Percentiles rank a stretch among this genome's conserved stretches.
phyloP scores from a whole-genome alignment of 2,329 filamentous ascomycete genomes.

The Aschersonia sp. region DNA sequence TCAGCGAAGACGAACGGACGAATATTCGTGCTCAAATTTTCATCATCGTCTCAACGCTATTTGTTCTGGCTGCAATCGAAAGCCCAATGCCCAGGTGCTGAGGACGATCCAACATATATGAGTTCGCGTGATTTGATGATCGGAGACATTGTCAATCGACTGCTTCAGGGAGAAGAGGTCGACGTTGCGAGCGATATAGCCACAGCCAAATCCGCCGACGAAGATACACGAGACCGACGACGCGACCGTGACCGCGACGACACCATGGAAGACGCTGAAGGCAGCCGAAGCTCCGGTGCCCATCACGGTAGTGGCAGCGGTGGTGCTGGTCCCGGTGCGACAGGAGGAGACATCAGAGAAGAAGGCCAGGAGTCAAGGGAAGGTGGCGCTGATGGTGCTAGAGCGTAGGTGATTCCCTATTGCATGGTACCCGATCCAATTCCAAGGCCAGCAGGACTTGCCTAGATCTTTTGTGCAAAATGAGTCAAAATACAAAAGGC shows the following conservation, averaged over 20 bases:
- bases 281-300: constrained; percentile 41
- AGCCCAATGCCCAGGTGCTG: constrained; percentile 45
- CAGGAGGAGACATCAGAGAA: constrained; percentile 79
- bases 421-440: constrained; percentile 10
- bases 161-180: constrained; percentile 81
- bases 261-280: constrained; percentile 47
- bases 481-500: constrained; percentile 5
- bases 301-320: constrained; percentile 51
- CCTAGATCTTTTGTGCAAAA: background rate
- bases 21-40: constrained; percentile 87
- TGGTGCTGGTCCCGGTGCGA: constrained; percentile 74
- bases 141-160: constrained; percentile 68
- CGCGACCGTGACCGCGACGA: constrained; percentile 45
- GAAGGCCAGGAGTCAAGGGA: constrained; percentile 81
- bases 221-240: constrained; percentile 9
- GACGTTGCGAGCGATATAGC: constrained; percentile 62
- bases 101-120: constrained; percentile 60
- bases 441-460: background rate
- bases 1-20: constrained; percentile 63
- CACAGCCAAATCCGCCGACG: constrained; percentile 38
- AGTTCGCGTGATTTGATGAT: constrained; percentile 77
- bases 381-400: constrained; percentile 87
- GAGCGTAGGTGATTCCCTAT: constrained; percentile 77
- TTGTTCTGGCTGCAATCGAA: constrained; percentile 96
- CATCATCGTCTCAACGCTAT: constrained; percentile 77